phyloP scores from a whole-genome alignment of 202 grass and related monocot genomes.

The Tripidium arundinaceum region DNA sequence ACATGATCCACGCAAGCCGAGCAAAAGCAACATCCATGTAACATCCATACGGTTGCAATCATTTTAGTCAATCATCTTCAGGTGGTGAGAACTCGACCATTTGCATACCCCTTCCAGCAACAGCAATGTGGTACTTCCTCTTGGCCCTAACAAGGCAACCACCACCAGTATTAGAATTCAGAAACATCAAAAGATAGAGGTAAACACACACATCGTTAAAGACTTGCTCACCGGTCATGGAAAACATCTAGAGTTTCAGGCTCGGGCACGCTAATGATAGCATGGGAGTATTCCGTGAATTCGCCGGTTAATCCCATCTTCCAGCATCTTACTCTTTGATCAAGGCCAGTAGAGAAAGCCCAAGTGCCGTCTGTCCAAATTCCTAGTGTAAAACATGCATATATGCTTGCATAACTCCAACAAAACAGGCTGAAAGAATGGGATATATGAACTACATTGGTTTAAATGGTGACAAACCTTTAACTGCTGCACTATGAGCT shows the following conservation, averaged over 20 bases:
- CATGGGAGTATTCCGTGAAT: slow-evolving; percentile 56
- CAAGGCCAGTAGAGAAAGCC: slow-evolving; percentile 85
- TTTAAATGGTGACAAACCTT: slow-evolving; percentile 49
- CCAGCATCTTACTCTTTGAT: slow-evolving; percentile 91
- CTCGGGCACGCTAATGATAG: slow-evolving; percentile 78
- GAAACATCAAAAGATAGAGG: not conserved
- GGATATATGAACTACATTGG: not conserved
- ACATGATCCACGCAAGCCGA: not conserved
- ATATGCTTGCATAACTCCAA: not conserved
- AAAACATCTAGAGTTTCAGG: slow-evolving; percentile 76
- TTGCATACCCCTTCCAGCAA: slow-evolving; percentile 88
- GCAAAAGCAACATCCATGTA: not conserved
- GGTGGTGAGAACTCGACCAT: slow-evolving; percentile 62
- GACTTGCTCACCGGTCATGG: slow-evolving; percentile 42
- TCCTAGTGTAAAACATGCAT: slow-evolving; percentile 30
- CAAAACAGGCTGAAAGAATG: not conserved
- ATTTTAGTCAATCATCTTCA: not conserved
- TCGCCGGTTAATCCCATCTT: slow-evolving; percentile 25
- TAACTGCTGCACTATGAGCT: slow-evolving; percentile 80
- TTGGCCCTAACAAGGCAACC: slow-evolving; percentile 35
- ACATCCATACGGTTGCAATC: not conserved
- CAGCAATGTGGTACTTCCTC: slow-evolving; percentile 58
- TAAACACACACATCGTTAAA: not conserved
- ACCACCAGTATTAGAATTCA: not conserved
- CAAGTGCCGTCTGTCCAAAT: slow-evolving; percentile 82